These are phyloP conservation scores for Hygrophorus russula DNA, from an alignment of 768 basidiomycete species.

Conservation along the genomic window DNA sequence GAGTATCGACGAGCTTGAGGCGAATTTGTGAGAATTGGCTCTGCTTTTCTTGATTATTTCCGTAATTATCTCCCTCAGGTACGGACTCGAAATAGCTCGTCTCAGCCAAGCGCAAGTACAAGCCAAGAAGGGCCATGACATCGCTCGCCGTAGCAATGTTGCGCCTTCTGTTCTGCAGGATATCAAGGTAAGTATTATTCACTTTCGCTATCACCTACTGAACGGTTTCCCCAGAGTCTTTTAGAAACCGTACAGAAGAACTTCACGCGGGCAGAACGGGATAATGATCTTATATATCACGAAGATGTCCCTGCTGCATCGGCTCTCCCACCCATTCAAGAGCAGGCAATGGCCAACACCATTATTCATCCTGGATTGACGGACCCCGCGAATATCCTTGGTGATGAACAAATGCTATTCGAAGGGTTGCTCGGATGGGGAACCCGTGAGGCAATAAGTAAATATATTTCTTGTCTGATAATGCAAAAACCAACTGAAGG, in stretches of 20 bases:
- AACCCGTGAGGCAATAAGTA: constrained; percentile 81
- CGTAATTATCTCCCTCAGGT: constrained; percentile 33
- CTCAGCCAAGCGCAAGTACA: constrained; percentile 54
- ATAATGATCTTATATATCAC: constrained; percentile 95
- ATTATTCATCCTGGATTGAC: constrained; percentile 42
- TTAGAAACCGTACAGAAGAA: constrained; percentile 59
- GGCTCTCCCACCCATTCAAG: constrained; percentile 51
- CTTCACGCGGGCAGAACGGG: constrained; percentile 64
- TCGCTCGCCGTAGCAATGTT: constrained; percentile 52
- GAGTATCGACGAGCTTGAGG: constrained; percentile 79
- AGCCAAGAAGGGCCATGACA: constrained; percentile 61
- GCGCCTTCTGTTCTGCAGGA: constrained; percentile 62
- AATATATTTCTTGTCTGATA: constrained; percentile 15
- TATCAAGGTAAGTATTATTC: constrained; percentile 44
- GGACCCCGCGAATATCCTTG: constrained; percentile 46
- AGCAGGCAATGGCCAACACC: constrained; percentile 55
- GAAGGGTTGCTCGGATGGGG: constrained; percentile 75
- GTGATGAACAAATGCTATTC: constrained; percentile 52
- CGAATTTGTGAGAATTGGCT: constrained; percentile 36
- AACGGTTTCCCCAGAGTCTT: constrained; percentile 49
- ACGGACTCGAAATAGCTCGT: constrained; percentile 80
- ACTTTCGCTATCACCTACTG: constrained; percentile 3
- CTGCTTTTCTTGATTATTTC: not conserved
- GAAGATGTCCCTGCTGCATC: constrained; percentile 69
- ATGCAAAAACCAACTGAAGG: not conserved